Evolutionary conservation across 768 basidiomycete species (phyloP), one percentile per base, ranked within the genome.

Genomic region (Galerina sulciceps): DNA sequence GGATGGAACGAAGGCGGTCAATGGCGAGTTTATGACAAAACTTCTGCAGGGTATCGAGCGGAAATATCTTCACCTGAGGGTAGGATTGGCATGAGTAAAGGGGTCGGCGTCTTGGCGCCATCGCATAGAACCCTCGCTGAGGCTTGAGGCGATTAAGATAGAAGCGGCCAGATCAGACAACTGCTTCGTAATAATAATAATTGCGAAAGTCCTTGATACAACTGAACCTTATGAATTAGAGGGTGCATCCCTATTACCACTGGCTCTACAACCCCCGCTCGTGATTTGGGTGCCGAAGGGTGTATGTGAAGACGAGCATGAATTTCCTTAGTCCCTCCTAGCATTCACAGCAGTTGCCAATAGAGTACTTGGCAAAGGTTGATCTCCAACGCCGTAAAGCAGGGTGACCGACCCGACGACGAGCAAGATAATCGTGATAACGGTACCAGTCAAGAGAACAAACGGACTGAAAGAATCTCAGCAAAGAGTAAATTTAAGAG

Each of bases 301-400:
- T 23, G 31, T 36, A 8, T 18, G 43, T 26, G 10, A 43, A 26
- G 42, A 46, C 17, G 37, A 36, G 15, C 35, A 41, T 6, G 20
- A 20, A 18, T 14, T 8, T 31, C 20, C 53, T 61, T 67, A 88
- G 31, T 89, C 88, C 69, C 74, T 85, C 74, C 83, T 85, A 47
- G 70, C 70, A 58, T 77, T 74, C 31, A 81, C 73, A 57, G 85
- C 81, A 48, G 85, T 85, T 15, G 87, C 87, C 23, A 86, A 78
- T 31, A 94, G 73, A 20, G 88, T 89, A 63, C 88, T 89, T n/a
- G 93, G 93, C 53, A 94, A 73, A 61, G 84, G 80, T 59, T 84
- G 75, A 43, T 73, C 74, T 17, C 87, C 90, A 36, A 92, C 80
- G 8, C 76, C 77, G 51, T 81, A 87, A 14, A 94, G 79, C 31